Evolutionary conservation across 495 filamentous ascomycete genomes (phyloP), one percentile per base, ranked within the genome.

Genomic region (Xylona heveae): DNA sequence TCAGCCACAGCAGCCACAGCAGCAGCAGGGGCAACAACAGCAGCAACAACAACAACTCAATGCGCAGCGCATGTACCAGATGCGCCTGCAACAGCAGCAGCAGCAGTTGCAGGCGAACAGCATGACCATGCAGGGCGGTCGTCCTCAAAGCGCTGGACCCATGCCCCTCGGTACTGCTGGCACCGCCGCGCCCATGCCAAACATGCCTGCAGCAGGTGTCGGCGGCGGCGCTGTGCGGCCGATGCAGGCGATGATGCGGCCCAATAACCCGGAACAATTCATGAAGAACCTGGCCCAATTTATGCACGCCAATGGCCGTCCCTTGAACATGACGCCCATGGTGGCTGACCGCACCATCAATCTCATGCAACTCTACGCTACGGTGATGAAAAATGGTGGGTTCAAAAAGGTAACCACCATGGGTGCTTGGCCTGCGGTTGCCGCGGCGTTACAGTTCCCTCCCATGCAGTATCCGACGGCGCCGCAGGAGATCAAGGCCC

Each of bases 381-480:
- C 61, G 1, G 77, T 93, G 5, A 64, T 72, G 47, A 76, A 72
- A 39, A 62, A 76, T 45, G 75, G 76, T 12, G 88, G 88, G 2
- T 91, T 74, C 23, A 74, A 70, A 47, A 74, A 66, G 38, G 62
- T 91, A 5, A 70, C 66, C 0, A 55, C 56, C 15, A 59, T 58
- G 13, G 74, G 77, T 36, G 53, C 59, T 38, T 95, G 85, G 85
- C 59, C 61, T 5, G 62, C 65, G 15, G 57, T 90, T 30, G 71
- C 80, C 1, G 64, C 66, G 23, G 53, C 59, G 17, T 52, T 94
- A 33, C 66, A 72, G 9, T 74, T 83, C 33, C 57, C 64, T 10
- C 65, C 55, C 15, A 57, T 67, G 36, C 77, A 83, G 41, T 58
- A 69, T 34, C 74, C 68, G 2, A 55, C 56, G 12, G 76, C 71